Evolutionary conservation across 2,329 filamentous ascomycete genomes (phyloP).

Genomic region (Colletotrichum gigasporum): DNA sequence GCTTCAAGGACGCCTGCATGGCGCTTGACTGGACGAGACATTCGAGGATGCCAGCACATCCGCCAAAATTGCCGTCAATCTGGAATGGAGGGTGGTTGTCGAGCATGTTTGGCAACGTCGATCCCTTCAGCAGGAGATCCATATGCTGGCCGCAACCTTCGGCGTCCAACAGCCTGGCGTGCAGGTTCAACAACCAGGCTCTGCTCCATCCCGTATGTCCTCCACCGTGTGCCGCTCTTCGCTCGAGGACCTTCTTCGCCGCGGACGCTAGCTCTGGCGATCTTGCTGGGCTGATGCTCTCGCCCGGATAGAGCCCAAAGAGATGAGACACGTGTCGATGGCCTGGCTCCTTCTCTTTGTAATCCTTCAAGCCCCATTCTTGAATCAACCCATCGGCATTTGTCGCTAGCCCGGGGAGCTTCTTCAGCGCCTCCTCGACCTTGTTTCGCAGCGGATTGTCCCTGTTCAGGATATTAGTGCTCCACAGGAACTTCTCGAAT

Average conservation of each 20-base stretch:
- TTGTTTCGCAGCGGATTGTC: not conserved
- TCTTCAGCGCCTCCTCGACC: slow-evolving; percentile 7
- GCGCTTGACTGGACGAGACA: slow-evolving; percentile 23
- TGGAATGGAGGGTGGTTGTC: slow-evolving; percentile 50
- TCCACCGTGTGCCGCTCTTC: slow-evolving; percentile 44
- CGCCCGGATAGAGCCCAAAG: slow-evolving; percentile 55
- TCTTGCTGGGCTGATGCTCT: slow-evolving; percentile 38
- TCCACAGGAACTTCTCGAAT: slow-evolving; percentile 37
- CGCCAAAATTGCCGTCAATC: slow-evolving; percentile 61
- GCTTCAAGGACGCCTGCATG: not conserved
- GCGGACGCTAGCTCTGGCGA: slow-evolving; percentile 36
- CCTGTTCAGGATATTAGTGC: slow-evolving; percentile 27
- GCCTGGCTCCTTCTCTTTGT: slow-evolving; percentile 52
- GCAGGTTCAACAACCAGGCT: slow-evolving; percentile 56
- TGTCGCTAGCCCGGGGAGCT: slow-evolving; percentile 34
- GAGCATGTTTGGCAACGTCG: slow-evolving; percentile 28
- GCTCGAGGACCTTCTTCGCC: slow-evolving; percentile 39
- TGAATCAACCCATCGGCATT: slow-evolving; percentile 45
- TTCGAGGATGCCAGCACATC: slow-evolving; percentile 48
- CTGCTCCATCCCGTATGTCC: slow-evolving; percentile 61
- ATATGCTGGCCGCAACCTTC: slow-evolving; percentile 36
- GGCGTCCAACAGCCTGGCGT: slow-evolving; percentile 51
- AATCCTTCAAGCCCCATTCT: slow-evolving; percentile 54
- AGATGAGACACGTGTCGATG: slow-evolving; percentile 62
- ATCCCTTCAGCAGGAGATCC: slow-evolving; percentile 22